Conservation (phyloP, 2,329 filamentous ascomycete genomes). For the Thelonectria olida region DNA sequence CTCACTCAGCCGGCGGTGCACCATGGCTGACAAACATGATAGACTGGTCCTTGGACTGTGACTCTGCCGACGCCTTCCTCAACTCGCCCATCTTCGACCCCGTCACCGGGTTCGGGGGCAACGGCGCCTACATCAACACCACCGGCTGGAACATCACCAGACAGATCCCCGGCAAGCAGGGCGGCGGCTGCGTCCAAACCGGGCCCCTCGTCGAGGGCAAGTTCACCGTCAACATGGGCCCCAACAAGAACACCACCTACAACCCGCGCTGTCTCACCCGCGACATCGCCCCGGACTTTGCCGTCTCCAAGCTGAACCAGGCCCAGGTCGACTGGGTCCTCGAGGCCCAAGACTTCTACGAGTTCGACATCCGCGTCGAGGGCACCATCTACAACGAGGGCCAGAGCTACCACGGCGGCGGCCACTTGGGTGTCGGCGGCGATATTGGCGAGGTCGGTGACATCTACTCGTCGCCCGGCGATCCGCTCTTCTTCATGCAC, state of each 20-base stretch:
- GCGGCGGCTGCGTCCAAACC: conserved; percentile 32
- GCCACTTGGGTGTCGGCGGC: conserved; percentile 39
- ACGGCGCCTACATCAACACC: conserved; percentile 24
- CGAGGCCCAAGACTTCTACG: conserved; percentile 33
- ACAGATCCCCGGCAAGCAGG: conserved; percentile 25
- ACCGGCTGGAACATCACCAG: conserved; percentile 25
- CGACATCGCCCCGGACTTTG: conserved; percentile 38
- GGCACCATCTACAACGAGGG: conserved; percentile 24
- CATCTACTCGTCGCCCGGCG: conserved; percentile 36
- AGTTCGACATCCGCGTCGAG: conserved; percentile 43
- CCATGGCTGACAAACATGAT: neutral
- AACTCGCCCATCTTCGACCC: conserved; percentile 43
- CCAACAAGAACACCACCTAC: conserved; percentile 32
- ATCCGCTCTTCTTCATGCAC: conserved; percentile 40
- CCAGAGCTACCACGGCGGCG: conserved; percentile 38
- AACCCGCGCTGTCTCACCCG: conserved; percentile 46
- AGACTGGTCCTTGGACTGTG: conserved; percentile 28
- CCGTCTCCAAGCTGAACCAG: conserved; percentile 21
- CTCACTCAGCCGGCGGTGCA: no score
- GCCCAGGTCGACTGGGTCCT: conserved; percentile 27
- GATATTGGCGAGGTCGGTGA: conserved; percentile 41
- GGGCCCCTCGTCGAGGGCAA: conserved; percentile 32
- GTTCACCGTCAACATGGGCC: conserved; percentile 26
- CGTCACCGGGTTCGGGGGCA: conserved; percentile 43
- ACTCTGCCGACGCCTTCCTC: conserved; percentile 18